Evolutionary conservation across 2,329 filamentous ascomycete genomes (phyloP).

Genomic region (Simplicillium aogashimaense): DNA sequence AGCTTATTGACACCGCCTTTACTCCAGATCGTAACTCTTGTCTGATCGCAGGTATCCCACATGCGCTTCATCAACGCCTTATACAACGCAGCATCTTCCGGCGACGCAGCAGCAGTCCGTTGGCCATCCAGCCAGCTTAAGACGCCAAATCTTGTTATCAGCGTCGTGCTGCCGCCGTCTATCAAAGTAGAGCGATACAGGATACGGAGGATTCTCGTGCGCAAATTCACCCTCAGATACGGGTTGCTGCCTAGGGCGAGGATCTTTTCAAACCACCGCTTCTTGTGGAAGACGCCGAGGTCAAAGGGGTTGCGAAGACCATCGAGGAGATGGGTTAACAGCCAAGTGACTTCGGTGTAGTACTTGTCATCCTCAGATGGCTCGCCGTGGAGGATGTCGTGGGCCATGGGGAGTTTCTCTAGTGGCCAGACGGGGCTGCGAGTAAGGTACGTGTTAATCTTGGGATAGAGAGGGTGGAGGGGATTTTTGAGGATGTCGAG

Average conservation of each 20-base stretch:
- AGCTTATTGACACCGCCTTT: conserved; percentile 31
- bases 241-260: conserved; percentile 60
- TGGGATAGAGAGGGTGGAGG: conserved; percentile 73
- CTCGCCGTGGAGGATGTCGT: conserved; percentile 50
- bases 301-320: conserved; percentile 51
- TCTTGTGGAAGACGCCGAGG: conserved; percentile 49
- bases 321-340: conserved; percentile 61
- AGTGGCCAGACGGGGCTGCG: conserved; percentile 67
- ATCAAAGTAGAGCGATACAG: conserved; percentile 59
- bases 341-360: conserved; percentile 65
- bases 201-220: conserved; percentile 50
- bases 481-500: conserved; percentile 66
- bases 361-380: conserved; percentile 65
- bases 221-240: conserved; percentile 47
- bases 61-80: conserved; percentile 46
- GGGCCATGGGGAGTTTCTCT: conserved; percentile 62
- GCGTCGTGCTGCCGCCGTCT: conserved; percentile 65
- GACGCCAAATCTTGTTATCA: conserved; percentile 66
- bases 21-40: conserved; percentile 60
- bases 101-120: conserved; percentile 29
- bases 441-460: conserved; percentile 77
- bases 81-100: conserved; percentile 37
- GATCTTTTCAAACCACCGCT: conserved; percentile 64
- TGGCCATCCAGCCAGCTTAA: conserved; percentile 65
- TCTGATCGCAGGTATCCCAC: conserved; percentile 55